phyloP scores from a whole-genome alignment of 768 basidiomycete species.

The Tylopilus sp. region DNA sequence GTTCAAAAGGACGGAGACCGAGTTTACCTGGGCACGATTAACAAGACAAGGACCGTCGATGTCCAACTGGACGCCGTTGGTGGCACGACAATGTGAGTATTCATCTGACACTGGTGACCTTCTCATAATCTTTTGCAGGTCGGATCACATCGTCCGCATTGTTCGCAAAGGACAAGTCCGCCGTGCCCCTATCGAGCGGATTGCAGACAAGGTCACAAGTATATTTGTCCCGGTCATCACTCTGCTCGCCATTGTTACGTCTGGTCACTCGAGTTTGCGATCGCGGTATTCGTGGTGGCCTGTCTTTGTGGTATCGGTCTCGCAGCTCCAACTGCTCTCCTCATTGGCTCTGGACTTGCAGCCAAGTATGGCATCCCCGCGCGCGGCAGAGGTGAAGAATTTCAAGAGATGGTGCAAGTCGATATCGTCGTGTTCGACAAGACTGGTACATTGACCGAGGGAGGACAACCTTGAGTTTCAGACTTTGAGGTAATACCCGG shows the following conservation, averaged over 20 bases:
- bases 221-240: constrained; percentile 81
- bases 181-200: constrained; percentile 73
- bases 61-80: constrained; percentile 59
- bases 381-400: constrained; percentile 85
- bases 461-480: constrained; percentile 60
- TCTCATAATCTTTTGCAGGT: constrained; percentile 36
- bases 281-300: constrained; percentile 79
- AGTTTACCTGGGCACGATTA: constrained; percentile 77
- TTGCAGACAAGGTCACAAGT: constrained; percentile 71
- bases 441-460: constrained; percentile 78
- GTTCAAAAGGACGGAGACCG: constrained; percentile 64
- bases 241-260: constrained; percentile 66
- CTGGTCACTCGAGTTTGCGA: constrained; percentile 80
- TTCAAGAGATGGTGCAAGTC: constrained; percentile 74
- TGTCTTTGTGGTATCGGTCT: constrained; percentile 87
- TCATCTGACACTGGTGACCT: background rate
- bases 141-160: constrained; percentile 70
- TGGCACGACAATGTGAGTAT: constrained; percentile 63
- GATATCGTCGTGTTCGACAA: constrained; percentile 81
- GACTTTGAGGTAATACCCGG: constrained; percentile 38
- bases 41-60: constrained; percentile 57
- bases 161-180: constrained; percentile 75
- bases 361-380: constrained; percentile 78
- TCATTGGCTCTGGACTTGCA: constrained; percentile 79
- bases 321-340: constrained; percentile 81